phyloP scores from a whole-genome alignment of 495 filamentous ascomycete species.

The Tuber melanosporum region DNA sequence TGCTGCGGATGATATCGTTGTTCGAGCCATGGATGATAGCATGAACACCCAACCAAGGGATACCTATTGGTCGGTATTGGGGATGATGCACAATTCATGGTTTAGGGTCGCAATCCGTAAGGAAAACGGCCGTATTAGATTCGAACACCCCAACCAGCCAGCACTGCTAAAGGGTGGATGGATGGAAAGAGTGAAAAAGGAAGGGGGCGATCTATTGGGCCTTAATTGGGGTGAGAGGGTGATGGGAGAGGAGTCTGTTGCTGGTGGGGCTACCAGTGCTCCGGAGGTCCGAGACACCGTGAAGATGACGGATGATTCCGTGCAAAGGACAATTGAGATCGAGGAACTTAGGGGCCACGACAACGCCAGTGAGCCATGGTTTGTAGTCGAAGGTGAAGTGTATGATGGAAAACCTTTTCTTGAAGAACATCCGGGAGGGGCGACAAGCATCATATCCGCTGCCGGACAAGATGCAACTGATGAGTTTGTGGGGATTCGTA shows the following conservation, averaged over 20 bases:
- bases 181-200: slow-evolving; percentile 94
- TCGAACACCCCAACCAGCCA: slow-evolving; percentile 89
- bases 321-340: slow-evolving; percentile 58
- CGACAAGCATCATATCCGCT: slow-evolving; percentile 75
- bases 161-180: slow-evolving; percentile 70
- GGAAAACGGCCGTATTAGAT: slow-evolving; percentile 55
- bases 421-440: slow-evolving; percentile 81
- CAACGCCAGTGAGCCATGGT: slow-evolving; percentile 68
- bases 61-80: slow-evolving; percentile 95
- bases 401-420: slow-evolving; percentile 84
- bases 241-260: slow-evolving; percentile 43
- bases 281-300: slow-evolving; percentile 56
- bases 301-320: slow-evolving; percentile 68
- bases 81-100: slow-evolving; percentile 99
- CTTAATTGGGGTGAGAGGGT: slow-evolving; percentile 81
- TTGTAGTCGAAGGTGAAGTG: slow-evolving; percentile 84
- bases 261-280: slow-evolving; percentile 18
- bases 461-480: slow-evolving; percentile 83
- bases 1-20: slow-evolving; percentile 64
- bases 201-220: slow-evolving; percentile 72
- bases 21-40: slow-evolving; percentile 86
- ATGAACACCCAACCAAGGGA: slow-evolving; percentile 83
- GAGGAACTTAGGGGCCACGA: slow-evolving; percentile 69
- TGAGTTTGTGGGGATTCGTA: slow-evolving; percentile 92
- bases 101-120: slow-evolving; percentile 73